Evolutionary conservation across 768 basidiomycete genomes (phyloP), one percentile per base, ranked within the genome.

Genomic region (Tephrocybe sp.): DNA sequence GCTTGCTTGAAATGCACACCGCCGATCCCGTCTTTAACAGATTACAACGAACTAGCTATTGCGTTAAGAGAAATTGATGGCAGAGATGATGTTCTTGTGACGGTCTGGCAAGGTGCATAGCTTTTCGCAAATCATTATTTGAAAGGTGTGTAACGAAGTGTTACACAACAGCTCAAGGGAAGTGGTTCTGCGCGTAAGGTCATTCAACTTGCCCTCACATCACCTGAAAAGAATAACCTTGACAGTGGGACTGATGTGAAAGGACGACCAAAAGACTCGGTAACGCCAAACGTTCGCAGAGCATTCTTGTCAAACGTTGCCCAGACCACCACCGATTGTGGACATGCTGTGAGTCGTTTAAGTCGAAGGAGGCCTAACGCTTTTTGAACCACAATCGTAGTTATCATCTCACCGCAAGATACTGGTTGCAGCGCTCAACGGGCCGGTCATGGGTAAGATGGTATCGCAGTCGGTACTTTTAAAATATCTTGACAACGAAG

Each of bases 161-260:
- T 47, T 23, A 20, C 20, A 39, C 36, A 86, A 39, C 45, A 86
- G 86, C 83, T 9, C 83, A 72, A 28, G 86, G 86, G 2, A 78
- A 73, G 54, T 88, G 85, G 85, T 88, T 88, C 65, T 88, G 84
- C 70, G 78, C 86, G 86, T 87, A 62, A 61, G 84, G 67, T 15
- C 3, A 26, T 36, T 50, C n/a, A 5, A 41, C 26, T 6, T 37
- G 26, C 15, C 25, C 25, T 43, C 40, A 17, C 26, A 45, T 36
- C 15, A 14, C 15, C 15, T 15, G 12, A 15, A 32, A 7, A 30
- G 14, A 51, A 4, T 24, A 28, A 21, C 20, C 38, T 45, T 32
- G 20, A 25, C 30, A 87, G 86, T 17, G 86, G 85, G 3, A 85
- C 85, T 3, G 70, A 83, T 58, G 81, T 85, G 12, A 78, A 72